phyloP scores from a whole-genome alignment of 768 basidiomycete species.

The Mycena metata region DNA sequence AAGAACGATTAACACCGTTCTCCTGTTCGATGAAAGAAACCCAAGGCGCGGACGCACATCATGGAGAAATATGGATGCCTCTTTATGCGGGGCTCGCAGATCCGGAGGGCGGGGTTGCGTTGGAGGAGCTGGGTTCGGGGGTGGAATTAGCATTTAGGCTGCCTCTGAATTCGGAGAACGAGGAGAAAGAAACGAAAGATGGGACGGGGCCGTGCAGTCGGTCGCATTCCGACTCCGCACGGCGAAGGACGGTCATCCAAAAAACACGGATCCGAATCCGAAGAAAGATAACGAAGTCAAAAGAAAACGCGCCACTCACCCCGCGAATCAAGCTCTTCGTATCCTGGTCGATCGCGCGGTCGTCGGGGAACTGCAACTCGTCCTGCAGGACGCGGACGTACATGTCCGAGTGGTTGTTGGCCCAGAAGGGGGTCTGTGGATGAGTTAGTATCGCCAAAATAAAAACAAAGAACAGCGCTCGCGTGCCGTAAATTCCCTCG shows the following conservation, averaged over 20 bases:
- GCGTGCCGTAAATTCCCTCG: too few species aligned
- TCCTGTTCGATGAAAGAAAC: slow-evolving; percentile 11
- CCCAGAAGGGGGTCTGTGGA: slow-evolving; percentile 89
- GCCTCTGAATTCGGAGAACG: too few species aligned
- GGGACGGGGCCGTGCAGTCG: too few species aligned
- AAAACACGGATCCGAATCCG: not conserved
- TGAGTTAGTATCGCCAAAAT: slow-evolving; percentile 20
- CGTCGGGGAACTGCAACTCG: slow-evolving; percentile 90
- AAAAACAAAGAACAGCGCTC: slow-evolving; percentile 7
- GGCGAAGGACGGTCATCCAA: too few species aligned
- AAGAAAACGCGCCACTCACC: slow-evolving; percentile 60
- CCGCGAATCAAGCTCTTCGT: slow-evolving; percentile 96
- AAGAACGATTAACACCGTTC: slow-evolving; percentile 26
- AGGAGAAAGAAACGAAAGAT: too few species aligned
- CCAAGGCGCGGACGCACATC: slow-evolving; percentile 70
- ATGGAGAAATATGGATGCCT: slow-evolving; percentile 94
- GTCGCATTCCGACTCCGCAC: too few species aligned
- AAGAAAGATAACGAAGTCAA: slow-evolving; percentile 7
- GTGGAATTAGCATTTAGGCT: not conserved
- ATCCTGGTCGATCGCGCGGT: slow-evolving; percentile 92
- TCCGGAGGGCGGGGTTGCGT: slow-evolving; percentile 90
- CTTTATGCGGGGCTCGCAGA: slow-evolving; percentile 95
- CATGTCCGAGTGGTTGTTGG: slow-evolving; percentile 94
- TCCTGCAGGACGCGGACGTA: slow-evolving; percentile 94
- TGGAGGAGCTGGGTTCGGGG: slow-evolving; percentile 78